Evolutionary conservation across 139 green algal genomes (phyloP).

Genomic region (Micromonas commoda): DNA sequence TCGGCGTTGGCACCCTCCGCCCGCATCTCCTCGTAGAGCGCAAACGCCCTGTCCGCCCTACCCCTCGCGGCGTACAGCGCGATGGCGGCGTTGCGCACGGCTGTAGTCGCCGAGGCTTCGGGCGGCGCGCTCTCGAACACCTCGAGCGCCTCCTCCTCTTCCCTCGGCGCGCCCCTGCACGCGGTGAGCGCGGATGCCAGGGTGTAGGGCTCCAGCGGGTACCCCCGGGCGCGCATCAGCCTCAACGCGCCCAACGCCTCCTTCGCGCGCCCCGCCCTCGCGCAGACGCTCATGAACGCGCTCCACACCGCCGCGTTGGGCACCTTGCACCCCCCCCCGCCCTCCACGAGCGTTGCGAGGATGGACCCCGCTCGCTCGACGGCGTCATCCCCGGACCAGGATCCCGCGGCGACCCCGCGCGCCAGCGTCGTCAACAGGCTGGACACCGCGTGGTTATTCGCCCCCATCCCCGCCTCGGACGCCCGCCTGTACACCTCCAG

Average conservation of each 20-base stretch:
- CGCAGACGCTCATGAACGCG: conserved; percentile 5
- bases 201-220: neutral
- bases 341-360: neutral
- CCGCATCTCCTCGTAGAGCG: conserved; percentile 4
- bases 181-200: conserved; percentile 1
- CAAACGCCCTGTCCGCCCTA: neutral
- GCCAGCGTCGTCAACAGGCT: neutral
- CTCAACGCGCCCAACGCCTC: neutral
- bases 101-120: neutral
- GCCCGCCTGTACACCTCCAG: neutral
- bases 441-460: conserved; percentile 5
- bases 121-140: neutral
- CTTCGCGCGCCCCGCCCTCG: neutral
- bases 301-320: conserved; percentile 1
- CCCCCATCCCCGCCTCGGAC: neutral
- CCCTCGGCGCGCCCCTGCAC: neutral
- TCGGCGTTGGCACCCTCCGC: no score
- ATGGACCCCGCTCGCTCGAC: neutral
- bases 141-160: neutral
- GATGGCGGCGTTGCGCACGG: conserved; percentile 2
- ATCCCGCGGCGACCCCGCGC: neutral
- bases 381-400: neutral
- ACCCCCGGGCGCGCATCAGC: neutral
- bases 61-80: neutral
- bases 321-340: neutral